Conservation (phyloP, 2,329 filamentous ascomycete species). For the Onygenales sp. region DNA sequence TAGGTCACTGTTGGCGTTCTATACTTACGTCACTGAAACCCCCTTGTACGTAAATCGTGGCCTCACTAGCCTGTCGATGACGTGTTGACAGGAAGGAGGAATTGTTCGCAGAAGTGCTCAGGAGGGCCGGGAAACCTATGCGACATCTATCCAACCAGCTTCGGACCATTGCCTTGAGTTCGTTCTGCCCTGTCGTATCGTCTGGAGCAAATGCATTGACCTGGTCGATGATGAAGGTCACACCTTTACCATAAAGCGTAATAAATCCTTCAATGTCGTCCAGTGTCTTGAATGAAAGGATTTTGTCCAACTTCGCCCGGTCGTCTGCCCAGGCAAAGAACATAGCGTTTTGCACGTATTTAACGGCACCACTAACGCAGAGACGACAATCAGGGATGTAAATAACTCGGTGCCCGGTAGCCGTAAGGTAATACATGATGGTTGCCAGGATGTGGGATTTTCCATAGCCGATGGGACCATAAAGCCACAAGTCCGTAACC, state of each 20-base stretch:
- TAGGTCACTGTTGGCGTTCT: neutral
- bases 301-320: neutral
- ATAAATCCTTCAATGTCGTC: neutral
- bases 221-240: neutral
- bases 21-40: slow-evolving; percentile 1
- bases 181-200: no score
- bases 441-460: slow-evolving; percentile 3
- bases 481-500: neutral
- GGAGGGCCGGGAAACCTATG: neutral
- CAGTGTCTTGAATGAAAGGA: neutral
- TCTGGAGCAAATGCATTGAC: neutral
- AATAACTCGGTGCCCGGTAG: neutral
- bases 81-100: neutral
- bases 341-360: neutral
- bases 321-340: slow-evolving; percentile 3
- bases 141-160: neutral
- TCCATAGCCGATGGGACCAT: slow-evolving; percentile 2
- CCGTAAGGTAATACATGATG: slow-evolving; percentile 1
- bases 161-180: no score
- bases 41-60: neutral
- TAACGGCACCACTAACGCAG: neutral
- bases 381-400: slow-evolving; percentile 3
- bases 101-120: neutral
- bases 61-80: neutral
- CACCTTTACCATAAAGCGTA: neutral